Evolutionary conservation across 1,139 yeast species (phyloP).

Genomic region (Nadsonia starkeyi-henricii): DNA sequence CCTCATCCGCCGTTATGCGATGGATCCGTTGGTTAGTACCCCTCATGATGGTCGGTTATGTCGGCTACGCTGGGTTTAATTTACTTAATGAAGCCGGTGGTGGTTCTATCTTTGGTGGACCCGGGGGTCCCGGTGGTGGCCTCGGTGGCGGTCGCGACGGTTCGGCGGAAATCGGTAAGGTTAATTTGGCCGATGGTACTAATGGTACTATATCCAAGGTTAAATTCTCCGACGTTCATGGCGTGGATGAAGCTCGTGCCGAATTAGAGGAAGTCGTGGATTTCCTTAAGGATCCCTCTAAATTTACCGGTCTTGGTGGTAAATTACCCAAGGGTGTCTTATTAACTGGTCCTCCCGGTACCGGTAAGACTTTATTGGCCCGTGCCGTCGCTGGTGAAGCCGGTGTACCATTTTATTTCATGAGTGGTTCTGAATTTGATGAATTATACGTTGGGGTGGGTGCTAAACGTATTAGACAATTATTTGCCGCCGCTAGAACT

Average conservation of each 20-base stretch:
- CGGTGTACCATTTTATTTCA: constrained; percentile 94
- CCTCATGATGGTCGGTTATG: constrained; percentile 53
- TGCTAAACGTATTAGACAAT: constrained; percentile 91
- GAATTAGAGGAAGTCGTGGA: constrained; percentile 96
- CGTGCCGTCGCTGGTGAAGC: constrained; percentile 99
- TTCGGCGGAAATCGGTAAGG: constrained; percentile 3
- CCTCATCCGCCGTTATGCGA: constrained; percentile 60
- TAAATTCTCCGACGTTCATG: constrained; percentile 84
- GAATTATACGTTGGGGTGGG: constrained; percentile 98
- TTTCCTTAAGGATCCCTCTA: constrained; percentile 87
- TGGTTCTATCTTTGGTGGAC: constrained; percentile 54
- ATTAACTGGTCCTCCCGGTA: constrained; percentile 98
- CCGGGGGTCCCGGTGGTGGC: constrained; percentile 50
- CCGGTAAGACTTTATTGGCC: constrained; percentile 94
- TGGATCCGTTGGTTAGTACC: constrained; percentile 89
- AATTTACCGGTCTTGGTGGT: constrained; percentile 94
- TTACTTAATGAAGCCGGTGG: constrained; percentile 55
- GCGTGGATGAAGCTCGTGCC: constrained; percentile 96
- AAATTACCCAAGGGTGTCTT: constrained; percentile 93
- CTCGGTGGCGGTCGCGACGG: not conserved
- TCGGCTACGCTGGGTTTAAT: constrained; percentile 43
- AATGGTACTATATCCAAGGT: constrained; percentile 78
- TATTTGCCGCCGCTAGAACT: constrained; percentile 84
- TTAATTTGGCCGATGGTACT: constrained; percentile 21
- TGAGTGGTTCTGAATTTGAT: constrained; percentile 98